phyloP scores from a whole-genome alignment of 2,329 filamentous ascomycete species.

The Tolypocladium cylindrosporum region DNA sequence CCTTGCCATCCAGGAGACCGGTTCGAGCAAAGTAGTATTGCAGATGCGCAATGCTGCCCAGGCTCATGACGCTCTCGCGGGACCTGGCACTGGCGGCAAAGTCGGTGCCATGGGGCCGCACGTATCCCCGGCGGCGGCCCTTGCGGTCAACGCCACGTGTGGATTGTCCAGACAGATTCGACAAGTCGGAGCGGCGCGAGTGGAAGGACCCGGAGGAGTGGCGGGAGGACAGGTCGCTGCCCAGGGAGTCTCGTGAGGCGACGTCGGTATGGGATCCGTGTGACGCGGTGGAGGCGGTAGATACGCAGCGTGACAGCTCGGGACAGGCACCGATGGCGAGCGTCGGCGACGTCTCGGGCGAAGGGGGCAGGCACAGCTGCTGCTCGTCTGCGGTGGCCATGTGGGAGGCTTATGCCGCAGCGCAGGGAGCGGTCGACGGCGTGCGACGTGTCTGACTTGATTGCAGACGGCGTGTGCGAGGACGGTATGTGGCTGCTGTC shows the following conservation, averaged over 20 bases:
- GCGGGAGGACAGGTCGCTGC: conserved; percentile 43
- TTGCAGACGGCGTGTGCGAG: not conserved
- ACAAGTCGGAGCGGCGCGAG: conserved; percentile 33
- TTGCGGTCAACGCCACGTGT: conserved; percentile 31
- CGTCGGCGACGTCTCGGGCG: conserved; percentile 52
- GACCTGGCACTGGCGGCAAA: conserved; percentile 87
- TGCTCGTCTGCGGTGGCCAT: conserved; percentile 25
- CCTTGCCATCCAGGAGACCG: conserved; percentile 86
- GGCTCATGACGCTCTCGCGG: conserved; percentile 87
- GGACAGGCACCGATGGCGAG: conserved; percentile 50
- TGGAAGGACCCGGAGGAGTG: conserved; percentile 53
- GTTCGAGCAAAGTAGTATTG: conserved; percentile 98
- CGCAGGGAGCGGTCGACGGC: not conserved
- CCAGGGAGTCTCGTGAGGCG: conserved; percentile 42
- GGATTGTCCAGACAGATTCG: conserved; percentile 31
- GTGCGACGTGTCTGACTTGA: not conserved
- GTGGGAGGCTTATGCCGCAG: not conserved
- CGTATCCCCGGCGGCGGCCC: conserved; percentile 64
- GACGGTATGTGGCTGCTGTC: not conserved
- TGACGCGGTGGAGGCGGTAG: conserved; percentile 50
- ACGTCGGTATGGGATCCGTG: conserved; percentile 42
- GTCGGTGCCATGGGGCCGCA: conserved; percentile 75
- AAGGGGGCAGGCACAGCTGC: conserved; percentile 24
- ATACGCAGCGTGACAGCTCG: conserved; percentile 54
- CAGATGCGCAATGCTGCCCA: conserved; percentile 92